Percentiles rank a stretch among this genome's conserved stretches.
Conservation (phyloP, 75 land plant species). For the Cupressus sempervirens region DNA sequence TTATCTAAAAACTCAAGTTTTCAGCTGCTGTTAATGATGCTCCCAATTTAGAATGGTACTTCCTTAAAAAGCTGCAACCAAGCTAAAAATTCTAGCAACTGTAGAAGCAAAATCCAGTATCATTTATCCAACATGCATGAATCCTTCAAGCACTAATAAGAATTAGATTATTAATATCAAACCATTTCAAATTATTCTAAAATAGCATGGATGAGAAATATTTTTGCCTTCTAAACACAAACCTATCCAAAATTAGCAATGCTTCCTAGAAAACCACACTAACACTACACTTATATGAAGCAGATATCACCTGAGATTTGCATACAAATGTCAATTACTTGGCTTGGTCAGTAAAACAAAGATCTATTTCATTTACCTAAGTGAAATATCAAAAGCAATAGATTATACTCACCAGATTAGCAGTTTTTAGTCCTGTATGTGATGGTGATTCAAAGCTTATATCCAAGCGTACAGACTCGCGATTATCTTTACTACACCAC, state of each 20-base stretch:
- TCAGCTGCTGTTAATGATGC: not conserved
- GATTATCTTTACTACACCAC: constrained; percentile 33
- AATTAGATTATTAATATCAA: not conserved
- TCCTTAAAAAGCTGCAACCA: not conserved
- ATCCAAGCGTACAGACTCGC: constrained; percentile 74
- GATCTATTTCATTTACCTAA: not conserved
- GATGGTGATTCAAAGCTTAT: constrained; percentile 94
- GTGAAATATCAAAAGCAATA: not conserved
- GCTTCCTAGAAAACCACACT: not conserved
- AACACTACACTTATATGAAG: not conserved
- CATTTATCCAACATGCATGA: not conserved
- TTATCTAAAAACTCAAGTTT: not conserved
- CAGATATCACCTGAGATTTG: not conserved
- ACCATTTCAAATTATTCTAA: not conserved
- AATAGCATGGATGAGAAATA: not conserved
- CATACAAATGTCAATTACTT: not conserved
- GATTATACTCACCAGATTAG: constrained; percentile 62
- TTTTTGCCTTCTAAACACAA: not conserved
- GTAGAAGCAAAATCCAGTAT: not conserved
- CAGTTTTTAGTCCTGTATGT: constrained; percentile 88
- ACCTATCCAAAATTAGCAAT: not conserved
- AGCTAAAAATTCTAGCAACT: no score
- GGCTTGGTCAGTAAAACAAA: not conserved
- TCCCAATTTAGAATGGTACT: not conserved
- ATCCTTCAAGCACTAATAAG: not conserved